Evolutionary conservation across 495 filamentous ascomycete genomes (phyloP), one percentile per base, ranked within the genome.

Genomic region (Durotheca rogersii): DNA sequence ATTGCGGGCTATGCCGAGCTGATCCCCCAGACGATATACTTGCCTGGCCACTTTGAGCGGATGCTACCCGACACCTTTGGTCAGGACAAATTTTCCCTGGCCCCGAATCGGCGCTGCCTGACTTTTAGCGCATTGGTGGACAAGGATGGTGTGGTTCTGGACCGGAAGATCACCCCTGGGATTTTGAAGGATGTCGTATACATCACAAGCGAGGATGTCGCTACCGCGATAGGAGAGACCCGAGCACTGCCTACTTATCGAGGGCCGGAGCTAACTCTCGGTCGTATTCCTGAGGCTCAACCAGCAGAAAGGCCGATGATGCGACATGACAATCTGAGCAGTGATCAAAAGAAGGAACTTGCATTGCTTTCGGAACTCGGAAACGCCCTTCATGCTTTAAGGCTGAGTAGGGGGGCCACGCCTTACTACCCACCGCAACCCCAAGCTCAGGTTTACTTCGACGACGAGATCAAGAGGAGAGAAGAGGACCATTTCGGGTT

Each of bases 51-150:
- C 14, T 73, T 78, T 14, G 83, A 84, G 51, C 74, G 81, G 21
- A 95, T 98, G 87, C 65, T 98, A n/a, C 80, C 82, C 0, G 54
- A 62, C 2, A 60, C 70, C 17, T 38, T 86, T 4, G 79, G 85
- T 1, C 70, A 78, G 7, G 62, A 72, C 0, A 65, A 81, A 33
- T 87, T 94, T 69, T 92, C 89, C 58, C 71, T 98, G 27, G 78
- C 73, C 0, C 66, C 77, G 3, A 71, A 81, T 29, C 76, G 84
- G 17, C 85, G 87, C 0, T 85, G 82, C 17, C 68, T 97, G 41
- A 95, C 91, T 0, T 90, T 96, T 66, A 93, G 87, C 55, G 82
- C 86, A 3, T 83, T 79, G 43, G 69, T 96, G 38, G 68, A 74
- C 12, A 68, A 78, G 2, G 53, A 64, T 3, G 93, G 90, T 7